Evolutionary conservation across 257 asterid genomes (phyloP), one percentile per base, ranked within the genome.

Genomic region (Forsythia suspensa): DNA sequence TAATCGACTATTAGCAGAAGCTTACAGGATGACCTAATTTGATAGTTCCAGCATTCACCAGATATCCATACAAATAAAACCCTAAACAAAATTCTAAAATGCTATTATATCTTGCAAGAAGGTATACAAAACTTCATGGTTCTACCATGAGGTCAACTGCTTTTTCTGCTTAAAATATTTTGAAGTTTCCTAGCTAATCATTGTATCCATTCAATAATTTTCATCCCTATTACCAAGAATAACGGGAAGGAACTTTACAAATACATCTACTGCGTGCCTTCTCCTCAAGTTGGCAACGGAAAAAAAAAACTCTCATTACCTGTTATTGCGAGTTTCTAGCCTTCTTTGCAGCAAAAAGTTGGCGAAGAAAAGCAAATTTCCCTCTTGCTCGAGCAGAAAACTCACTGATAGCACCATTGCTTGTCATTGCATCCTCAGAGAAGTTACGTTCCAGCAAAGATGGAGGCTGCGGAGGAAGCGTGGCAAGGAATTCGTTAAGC

Each of bases 291-390:
- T 29, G 76, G 48, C 57, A 75, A 41, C 65, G 2, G 46, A n/a
- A 11, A 81, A 61, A 81, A 61, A 24, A 61, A 61, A 5, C 29
- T n/a, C 51, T 55, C 76, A 43, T 61, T 51, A 74, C 80, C 82
- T 15, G 68, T 76, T 71, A 87, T 77, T 88, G 89, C 43, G 90
- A 86, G 87, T 85, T 92, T 82, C 90, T 86, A 80, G 89, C 88
- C 94, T 93, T 95, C 89, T 95, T 95, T 43, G 89, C 92, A 57
- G 97, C 97, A 73, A 95, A 95, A 52, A 95, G 94, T 70, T 95
- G 98, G 71, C 99, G 94, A 65, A 95, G 76, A 80, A 95, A 95
- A 5, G 97, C 93, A 66, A 95, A 93, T 81, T 79, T 93, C 80
- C 97, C 97, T 84, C 89, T 93, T n/a, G 96, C 93, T 48, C 96